Conservation (phyloP, 129 eudicot species). For the Pseudognaphalium luteoalbum region DNA sequence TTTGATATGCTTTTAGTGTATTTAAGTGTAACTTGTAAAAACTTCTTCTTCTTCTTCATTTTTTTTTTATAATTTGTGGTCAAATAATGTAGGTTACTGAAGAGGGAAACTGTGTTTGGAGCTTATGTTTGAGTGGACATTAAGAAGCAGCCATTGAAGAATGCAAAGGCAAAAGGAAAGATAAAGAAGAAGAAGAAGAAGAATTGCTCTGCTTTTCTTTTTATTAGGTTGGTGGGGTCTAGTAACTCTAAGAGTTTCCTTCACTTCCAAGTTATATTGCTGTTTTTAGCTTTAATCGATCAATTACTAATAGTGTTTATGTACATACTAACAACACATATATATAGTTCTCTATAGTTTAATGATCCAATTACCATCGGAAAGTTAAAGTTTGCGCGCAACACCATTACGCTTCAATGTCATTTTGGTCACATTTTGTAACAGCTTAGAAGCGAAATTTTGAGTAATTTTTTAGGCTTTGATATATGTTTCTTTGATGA, state of each 20-base stretch:
- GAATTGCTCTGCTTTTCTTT: conserved; percentile 28
- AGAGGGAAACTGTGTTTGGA: conserved; percentile 16
- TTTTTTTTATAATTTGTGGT: not conserved
- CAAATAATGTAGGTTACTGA: conserved; percentile 28
- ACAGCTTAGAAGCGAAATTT: not conserved
- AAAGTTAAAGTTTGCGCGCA: not conserved
- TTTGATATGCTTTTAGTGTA: no score
- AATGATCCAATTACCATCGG: not conserved
- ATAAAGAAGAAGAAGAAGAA: conserved; percentile 26
- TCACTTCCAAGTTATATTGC: conserved; percentile 32
- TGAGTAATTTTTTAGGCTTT: conserved; percentile 2
- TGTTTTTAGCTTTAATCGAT: conserved; percentile 10
- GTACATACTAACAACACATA: conserved; percentile 25
- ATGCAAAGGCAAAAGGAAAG: conserved; percentile 32
- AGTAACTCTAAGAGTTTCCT: conserved; percentile 34
- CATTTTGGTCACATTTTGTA: not conserved
- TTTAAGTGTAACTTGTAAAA: not conserved
- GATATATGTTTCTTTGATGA: not conserved
- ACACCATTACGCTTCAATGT: not conserved
- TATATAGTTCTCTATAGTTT: conserved; percentile 3
- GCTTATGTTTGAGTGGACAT: conserved; percentile 19
- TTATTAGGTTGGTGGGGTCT: conserved; percentile 31
- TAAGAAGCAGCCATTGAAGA: conserved; percentile 26
- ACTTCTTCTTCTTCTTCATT: no score
- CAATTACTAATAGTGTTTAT: conserved; percentile 18